Conservation (phyloP, 225 moss, liverwort and hornwort genomes). For the Marchantia paleacea region DNA sequence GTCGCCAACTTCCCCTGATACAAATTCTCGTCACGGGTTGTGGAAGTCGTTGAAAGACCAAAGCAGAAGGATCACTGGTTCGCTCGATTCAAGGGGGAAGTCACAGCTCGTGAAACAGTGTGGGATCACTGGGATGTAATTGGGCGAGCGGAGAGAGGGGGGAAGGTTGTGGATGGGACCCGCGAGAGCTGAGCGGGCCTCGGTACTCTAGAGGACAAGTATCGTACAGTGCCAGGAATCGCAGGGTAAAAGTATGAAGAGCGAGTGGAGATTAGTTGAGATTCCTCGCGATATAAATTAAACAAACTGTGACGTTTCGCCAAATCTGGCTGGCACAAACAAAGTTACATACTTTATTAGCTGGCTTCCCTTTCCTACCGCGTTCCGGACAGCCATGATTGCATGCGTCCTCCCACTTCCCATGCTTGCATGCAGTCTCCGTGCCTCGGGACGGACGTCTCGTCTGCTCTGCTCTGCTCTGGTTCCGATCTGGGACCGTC, state of each 20-base stretch:
- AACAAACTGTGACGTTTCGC: neutral
- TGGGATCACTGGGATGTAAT: too few relatives aligned
- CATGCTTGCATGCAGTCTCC: slow-evolving; percentile 1
- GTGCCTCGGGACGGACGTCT: neutral
- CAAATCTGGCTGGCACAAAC: neutral
- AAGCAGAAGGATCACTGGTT: too few relatives aligned
- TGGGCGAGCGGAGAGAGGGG: too few relatives aligned
- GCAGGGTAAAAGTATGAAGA: neutral
- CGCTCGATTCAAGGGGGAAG: too few relatives aligned
- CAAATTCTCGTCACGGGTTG: too few relatives aligned
- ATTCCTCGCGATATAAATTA: neutral
- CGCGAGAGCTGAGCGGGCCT: too few relatives aligned
- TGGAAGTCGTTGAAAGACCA: too few relatives aligned
- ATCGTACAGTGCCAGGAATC: neutral
- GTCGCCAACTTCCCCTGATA: too few relatives aligned
- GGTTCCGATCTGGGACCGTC: too few relatives aligned
- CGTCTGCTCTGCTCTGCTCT: neutral
- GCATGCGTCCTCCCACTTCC: neutral
- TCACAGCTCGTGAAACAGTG: too few relatives aligned
- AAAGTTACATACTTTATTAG: neutral
- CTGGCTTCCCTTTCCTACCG: neutral
- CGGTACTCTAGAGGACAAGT: neutral
- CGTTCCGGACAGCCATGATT: neutral
- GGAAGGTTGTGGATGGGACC: too few relatives aligned
- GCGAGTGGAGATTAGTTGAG: neutral